These are phyloP conservation scores for Dryas integrifolia DNA, from an alignment of 331 rosid genomes.

Conservation along the genomic window DNA sequence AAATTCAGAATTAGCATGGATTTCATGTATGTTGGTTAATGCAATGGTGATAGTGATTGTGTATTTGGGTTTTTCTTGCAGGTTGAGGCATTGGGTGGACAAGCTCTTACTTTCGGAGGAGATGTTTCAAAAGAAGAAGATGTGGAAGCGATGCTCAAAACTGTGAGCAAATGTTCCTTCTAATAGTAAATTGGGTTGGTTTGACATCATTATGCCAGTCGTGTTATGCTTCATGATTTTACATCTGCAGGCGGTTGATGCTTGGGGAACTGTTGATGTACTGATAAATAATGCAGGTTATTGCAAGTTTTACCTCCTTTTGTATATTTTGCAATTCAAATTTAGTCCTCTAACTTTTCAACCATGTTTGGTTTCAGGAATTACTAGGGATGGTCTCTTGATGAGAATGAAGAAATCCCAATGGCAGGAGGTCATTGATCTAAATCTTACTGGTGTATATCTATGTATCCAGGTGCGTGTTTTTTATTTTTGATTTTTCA, in stretches of 20 bases:
- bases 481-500: constrained; percentile 8
- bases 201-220: constrained; percentile 28
- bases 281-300: constrained; percentile 88
- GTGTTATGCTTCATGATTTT: constrained; percentile 35
- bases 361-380: constrained; percentile 62
- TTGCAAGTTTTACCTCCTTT: constrained; percentile 19
- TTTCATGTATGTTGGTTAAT: not conserved
- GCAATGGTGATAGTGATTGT: not conserved
- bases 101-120: constrained; percentile 84
- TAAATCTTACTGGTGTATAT: constrained; percentile 94
- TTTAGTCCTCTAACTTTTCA: constrained; percentile 20
- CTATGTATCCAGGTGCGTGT: constrained; percentile 75
- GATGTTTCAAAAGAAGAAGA: constrained; percentile 89
- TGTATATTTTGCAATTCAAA: not conserved
- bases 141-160: constrained; percentile 82
- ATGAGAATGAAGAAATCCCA: constrained; percentile 96
- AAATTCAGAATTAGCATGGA: not conserved
- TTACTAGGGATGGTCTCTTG: constrained; percentile 78
- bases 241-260: constrained; percentile 70
- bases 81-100: constrained; percentile 85
- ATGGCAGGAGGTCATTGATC: constrained; percentile 93
- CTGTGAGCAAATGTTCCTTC: constrained; percentile 48
- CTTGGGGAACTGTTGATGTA: constrained; percentile 97
- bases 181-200: constrained; percentile 17
- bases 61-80: constrained; percentile 25